Evolutionary conservation across 2,329 filamentous ascomycete species (phyloP), one percentile per base, ranked within the genome.

Genomic region (Paramyrothecium roridum): DNA sequence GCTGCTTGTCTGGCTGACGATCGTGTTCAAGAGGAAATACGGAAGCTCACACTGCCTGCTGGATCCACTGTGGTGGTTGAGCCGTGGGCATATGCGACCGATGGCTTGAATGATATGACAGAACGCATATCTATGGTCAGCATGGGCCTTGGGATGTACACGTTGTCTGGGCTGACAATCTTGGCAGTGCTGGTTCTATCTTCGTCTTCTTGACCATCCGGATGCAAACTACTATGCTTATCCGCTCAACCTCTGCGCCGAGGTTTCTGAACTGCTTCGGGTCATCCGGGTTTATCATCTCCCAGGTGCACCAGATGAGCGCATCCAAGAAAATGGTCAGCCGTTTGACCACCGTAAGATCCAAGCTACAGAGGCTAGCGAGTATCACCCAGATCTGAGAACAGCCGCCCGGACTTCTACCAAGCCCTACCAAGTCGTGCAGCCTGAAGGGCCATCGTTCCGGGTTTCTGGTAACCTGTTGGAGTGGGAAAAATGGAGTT

Each of bases 401-500:
- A 59, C 60, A 1, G 51, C 21, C 13, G 61, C 65, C 0, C 53
- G 68, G 11, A 64, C 61, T 0, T 67, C 63, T 3, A 71, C 69
- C 4, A 68, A 66, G 23, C 63, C 69, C 0, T 69, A 70, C 22
- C 64, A 65, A 2, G 61, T 71, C 1, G 54, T 63, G 0, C 70
- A 71, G 40, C 70, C 70, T 0, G 62, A 70, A 8, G 70, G 70
- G 1, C 65, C 68, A 1, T 72, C 69, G 0, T 72, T 72, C 50
- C 55, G 71, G 2, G 75, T 87, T n/a, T 68, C 68, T 50, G 68
- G 76, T 59, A 74, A 74, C 56, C 62, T 63, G 8, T 57, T 83
- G 3, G 64, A 71, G 37, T 86, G 83, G 83, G 81, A 85, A 66
- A 84, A 87, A 63, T 90, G 86, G 86, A 76, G 79, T 1, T 82